Conservation (phyloP, 257 asterid genomes). For the Solanum chmielewskii region DNA sequence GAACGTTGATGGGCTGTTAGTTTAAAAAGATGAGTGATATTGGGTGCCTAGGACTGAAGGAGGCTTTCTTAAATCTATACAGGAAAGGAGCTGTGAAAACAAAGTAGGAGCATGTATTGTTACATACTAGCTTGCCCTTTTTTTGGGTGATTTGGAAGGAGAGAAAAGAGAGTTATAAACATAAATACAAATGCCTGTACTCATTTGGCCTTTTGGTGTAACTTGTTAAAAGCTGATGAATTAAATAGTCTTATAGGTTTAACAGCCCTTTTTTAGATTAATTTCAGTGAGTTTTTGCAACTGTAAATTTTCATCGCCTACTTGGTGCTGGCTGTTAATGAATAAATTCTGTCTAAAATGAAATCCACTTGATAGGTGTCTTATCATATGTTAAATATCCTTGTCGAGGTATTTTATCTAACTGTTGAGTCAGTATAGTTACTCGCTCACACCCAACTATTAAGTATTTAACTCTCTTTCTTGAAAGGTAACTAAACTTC, state of each 20-base stretch:
- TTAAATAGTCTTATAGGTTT: neutral
- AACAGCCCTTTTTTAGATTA: neutral
- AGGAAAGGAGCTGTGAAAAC: neutral
- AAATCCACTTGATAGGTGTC: neutral
- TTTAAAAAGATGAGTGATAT: neutral
- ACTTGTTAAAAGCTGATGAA: neutral
- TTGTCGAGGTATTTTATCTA: neutral
- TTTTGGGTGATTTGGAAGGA: neutral
- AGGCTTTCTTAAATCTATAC: neutral
- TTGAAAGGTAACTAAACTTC: neutral
- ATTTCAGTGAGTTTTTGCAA: neutral
- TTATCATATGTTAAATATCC: neutral
- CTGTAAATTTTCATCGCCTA: neutral
- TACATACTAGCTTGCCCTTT: neutral
- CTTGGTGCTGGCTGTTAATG: neutral
- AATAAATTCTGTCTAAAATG: neutral
- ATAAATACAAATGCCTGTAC: neutral
- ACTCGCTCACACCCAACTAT: neutral
- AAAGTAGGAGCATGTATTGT: neutral
- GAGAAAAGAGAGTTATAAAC: neutral
- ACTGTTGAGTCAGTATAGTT: neutral
- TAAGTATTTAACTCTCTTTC: neutral
- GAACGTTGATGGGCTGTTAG: neutral
- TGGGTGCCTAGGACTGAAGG: neutral
- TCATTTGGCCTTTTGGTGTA: neutral